A percentile compares a stretch with the other conserved stretches of the same genome.
These are phyloP conservation scores for Curvularia eragrostidis DNA, from an alignment of 2,329 filamentous ascomycete species.

Conservation along the genomic window DNA sequence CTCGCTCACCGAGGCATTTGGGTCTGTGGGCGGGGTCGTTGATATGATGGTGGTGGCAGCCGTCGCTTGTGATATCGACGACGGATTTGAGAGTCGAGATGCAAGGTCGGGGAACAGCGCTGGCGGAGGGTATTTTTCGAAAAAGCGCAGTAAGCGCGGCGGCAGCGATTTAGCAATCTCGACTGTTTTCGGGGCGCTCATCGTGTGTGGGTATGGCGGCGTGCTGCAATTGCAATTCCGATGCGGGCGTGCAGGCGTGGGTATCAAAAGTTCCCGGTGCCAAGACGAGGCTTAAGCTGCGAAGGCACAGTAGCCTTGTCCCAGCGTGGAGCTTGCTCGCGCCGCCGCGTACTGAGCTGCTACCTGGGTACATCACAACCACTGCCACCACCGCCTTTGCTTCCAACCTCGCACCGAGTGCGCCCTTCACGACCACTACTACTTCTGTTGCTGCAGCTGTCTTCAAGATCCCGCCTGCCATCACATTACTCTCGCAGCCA, in stretches of 20 bases:
- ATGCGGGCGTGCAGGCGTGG: conserved; percentile 5
- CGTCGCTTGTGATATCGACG: conserved; percentile 11
- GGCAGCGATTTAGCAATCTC: conserved; percentile 75
- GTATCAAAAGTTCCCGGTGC: conserved; percentile 21
- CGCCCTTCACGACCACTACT: not conserved
- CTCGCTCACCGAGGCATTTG: conserved; percentile 50
- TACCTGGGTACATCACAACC: conserved; percentile 22
- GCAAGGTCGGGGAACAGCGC: conserved; percentile 51
- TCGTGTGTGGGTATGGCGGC: conserved; percentile 19
- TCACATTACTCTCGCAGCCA: conserved; percentile 35
- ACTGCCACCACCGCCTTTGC: conserved; percentile 11
- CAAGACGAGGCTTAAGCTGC: conserved; percentile 18
- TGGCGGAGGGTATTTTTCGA: conserved; percentile 84
- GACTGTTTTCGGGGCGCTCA: conserved; percentile 48
- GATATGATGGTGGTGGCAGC: conserved; percentile 24
- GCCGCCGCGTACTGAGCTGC: conserved; percentile 33
- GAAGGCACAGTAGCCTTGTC: conserved; percentile 1
- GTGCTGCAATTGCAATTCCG: conserved; percentile 10
- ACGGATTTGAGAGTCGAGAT: conserved; percentile 19
- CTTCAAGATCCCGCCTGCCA: not conserved
- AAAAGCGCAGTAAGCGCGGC: conserved; percentile 79
- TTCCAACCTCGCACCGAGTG: not conserved
- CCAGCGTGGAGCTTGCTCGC: conserved; percentile 12
- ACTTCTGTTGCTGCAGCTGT: not conserved
- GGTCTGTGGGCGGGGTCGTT: conserved; percentile 39